Evolutionary conservation across 768 basidiomycete species (phyloP).

Genomic region (Leccinum truebloodii): DNA sequence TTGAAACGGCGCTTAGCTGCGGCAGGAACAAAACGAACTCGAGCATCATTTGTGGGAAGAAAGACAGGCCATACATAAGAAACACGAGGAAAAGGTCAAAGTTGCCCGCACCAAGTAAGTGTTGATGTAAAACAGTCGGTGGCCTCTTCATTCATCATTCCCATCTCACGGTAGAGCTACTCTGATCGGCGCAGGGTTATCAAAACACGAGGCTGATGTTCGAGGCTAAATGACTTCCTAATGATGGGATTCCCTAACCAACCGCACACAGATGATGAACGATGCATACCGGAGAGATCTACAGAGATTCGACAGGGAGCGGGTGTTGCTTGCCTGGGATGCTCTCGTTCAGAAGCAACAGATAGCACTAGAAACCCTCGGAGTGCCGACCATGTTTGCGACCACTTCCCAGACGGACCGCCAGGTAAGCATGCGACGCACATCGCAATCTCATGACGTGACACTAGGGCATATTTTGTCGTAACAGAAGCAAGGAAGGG

Average conservation of each 20-base stretch:
- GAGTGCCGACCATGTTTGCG: conserved; percentile 72
- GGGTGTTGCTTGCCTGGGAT: conserved; percentile 76
- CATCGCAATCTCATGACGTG: neutral
- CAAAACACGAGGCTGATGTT: conserved; percentile 60
- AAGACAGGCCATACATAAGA: conserved; percentile 57
- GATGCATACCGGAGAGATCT: conserved; percentile 66
- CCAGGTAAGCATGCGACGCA: conserved; percentile 48
- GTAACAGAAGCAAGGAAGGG: conserved; percentile 62
- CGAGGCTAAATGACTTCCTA: conserved; percentile 15
- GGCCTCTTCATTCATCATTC: conserved; percentile 5
- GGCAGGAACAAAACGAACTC: conserved; percentile 66
- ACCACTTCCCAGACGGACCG: conserved; percentile 48
- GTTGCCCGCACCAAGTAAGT: conserved; percentile 66
- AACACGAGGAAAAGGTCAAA: conserved; percentile 72
- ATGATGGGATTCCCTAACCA: conserved; percentile 13
- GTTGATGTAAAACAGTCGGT: conserved; percentile 1
- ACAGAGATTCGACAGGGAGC: conserved; percentile 65
- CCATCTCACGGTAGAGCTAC: conserved; percentile 48
- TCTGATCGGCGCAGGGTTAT: conserved; percentile 63
- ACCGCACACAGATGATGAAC: conserved; percentile 58
- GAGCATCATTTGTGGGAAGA: conserved; percentile 73
- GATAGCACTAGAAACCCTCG: conserved; percentile 52
- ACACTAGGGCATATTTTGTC: conserved; percentile 2
- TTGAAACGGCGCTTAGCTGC: conserved; percentile 49
- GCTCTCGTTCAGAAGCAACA: conserved; percentile 74